Evolutionary conservation across 2,329 filamentous ascomycete genomes (phyloP).

Genomic region (Pyrenochaeta sp.): DNA sequence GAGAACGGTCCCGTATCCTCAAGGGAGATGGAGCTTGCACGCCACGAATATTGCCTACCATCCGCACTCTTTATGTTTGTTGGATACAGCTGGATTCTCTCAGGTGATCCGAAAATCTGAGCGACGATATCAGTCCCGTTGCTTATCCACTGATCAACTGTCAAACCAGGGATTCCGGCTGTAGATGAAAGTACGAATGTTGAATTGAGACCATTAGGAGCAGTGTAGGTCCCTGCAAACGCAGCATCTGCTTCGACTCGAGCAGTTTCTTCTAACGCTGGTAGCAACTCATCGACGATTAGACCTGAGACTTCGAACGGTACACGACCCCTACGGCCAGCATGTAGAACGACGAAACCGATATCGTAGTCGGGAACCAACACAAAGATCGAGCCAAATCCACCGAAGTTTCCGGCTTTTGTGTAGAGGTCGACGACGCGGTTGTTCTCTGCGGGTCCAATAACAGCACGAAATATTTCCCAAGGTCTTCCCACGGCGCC

Average conservation of each 20-base stretch:
- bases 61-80: slow-evolving; percentile 12
- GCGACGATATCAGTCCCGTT: slow-evolving; percentile 42
- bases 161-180: slow-evolving; percentile 33
- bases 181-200: slow-evolving; percentile 34
- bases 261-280: slow-evolving; percentile 34
- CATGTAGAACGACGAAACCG: slow-evolving; percentile 51
- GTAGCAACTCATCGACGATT: slow-evolving; percentile 22
- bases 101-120: neutral
- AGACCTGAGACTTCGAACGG: slow-evolving; percentile 6
- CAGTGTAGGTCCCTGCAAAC: slow-evolving; percentile 37
- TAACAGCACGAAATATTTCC: slow-evolving; percentile 47
- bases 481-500: slow-evolving; percentile 50
- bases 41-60: slow-evolving; percentile 11
- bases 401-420: slow-evolving; percentile 54
- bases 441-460: slow-evolving; percentile 12
- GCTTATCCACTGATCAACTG: slow-evolving; percentile 38
- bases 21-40: slow-evolving; percentile 2
- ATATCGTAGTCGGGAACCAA: slow-evolving; percentile 56
- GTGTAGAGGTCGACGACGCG: slow-evolving; percentile 49
- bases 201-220: slow-evolving; percentile 30
- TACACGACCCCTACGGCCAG: slow-evolving; percentile 28
- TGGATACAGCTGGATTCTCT: slow-evolving; percentile 17
- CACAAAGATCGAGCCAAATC: slow-evolving; percentile 50
- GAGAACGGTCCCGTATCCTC: slow-evolving; percentile 12
- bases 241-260: slow-evolving; percentile 32